Evolutionary conservation across 2,329 filamentous ascomycete species (phyloP), one percentile per base, ranked within the genome.

Genomic region (Colletotrichum sp.): DNA sequence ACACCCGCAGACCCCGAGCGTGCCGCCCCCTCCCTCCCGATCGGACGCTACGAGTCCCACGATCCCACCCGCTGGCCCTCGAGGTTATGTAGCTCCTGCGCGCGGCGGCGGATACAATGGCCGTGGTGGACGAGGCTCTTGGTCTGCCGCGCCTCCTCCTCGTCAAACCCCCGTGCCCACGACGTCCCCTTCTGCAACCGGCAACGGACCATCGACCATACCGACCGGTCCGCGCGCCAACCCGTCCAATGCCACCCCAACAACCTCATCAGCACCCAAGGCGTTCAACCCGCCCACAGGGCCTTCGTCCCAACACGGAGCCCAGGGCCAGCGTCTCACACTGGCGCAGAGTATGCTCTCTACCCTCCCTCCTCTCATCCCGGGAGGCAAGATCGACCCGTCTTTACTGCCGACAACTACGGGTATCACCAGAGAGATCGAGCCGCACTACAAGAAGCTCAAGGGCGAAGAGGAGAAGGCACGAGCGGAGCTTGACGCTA

Each of bases 201-300:
- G 77, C 39, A 74, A 84, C 67, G 84, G 84, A n/a, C 79, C 85
- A 39, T 83, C 84, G 21, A 78, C 79, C 49, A 89, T 90, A 44
- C 89, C 89, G 4, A 90, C 89, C 1, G 89, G 89, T 3, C 89
- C 89, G 12, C 84, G 89, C 77, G 79, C 82, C 78, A 57, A 81
- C 79, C 72, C 84, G 69, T 83, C 83, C 67, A 78, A 81, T 72
- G 82, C 83, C 6, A 83, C 85, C 24, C 80, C 86, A 10, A 83
- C 86, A 10, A 86, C 86, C 5, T 74, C 81, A 28, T 71, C 81
- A 32, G 79, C 81, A 73, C 83, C 80, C 77, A 90, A 85, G 76
- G 80, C 89, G 0, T 92, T 92, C 81, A 91, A 92, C 78, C 90
- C 90, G 4, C 90, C 90, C 5, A 91, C 90, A 2, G 90, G 90